A percentile compares a stretch with the other conserved stretches of the same genome.
phyloP scores from a whole-genome alignment of 225 moss, liverwort and hornwort species.

The Climacium dendroides region DNA sequence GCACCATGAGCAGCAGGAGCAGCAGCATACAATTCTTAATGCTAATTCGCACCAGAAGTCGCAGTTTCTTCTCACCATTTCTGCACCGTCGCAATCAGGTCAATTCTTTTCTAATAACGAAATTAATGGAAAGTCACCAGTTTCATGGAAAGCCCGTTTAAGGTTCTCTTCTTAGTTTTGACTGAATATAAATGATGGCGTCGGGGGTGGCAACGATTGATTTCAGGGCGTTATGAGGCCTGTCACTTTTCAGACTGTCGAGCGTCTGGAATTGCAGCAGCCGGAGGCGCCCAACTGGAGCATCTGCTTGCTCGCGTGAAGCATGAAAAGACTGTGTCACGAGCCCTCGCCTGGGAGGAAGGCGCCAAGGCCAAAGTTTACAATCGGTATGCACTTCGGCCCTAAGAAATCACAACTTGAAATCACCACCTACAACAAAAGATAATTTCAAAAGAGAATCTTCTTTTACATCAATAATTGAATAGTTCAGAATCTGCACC shows the following conservation, averaged over 20 bases:
- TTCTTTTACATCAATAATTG: not conserved
- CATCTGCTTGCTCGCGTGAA: conserved; percentile 50
- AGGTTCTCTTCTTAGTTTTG: not conserved
- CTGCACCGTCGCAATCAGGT: conserved; percentile 39
- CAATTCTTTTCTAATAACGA: not conserved
- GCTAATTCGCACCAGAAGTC: conserved; percentile 10
- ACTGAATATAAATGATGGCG: not conserved
- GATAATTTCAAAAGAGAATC: not conserved
- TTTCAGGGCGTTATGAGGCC: conserved; percentile 18
- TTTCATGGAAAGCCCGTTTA: not conserved
- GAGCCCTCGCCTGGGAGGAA: conserved; percentile 48
- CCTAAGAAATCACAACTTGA: not conserved
- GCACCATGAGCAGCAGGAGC: conserved; percentile 5
- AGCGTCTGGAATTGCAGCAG: conserved; percentile 29
- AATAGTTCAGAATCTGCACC: not conserved
- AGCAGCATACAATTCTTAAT: not conserved
- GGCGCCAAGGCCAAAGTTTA: conserved; percentile 43
- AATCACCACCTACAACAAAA: not conserved
- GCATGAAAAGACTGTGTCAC: conserved; percentile 43
- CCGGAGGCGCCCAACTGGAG: conserved; percentile 47
- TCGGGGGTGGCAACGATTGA: not conserved
- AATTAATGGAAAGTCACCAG: not conserved
- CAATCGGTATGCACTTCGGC: conserved; percentile 8
- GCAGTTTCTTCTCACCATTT: conserved; percentile 45
- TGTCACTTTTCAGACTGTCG: conserved; percentile 36